Percentiles rank a stretch among this genome's conserved stretches.
Evolutionary conservation across 495 filamentous ascomycete genomes (phyloP).

Genomic region (Trichodelitschia bisporula): DNA sequence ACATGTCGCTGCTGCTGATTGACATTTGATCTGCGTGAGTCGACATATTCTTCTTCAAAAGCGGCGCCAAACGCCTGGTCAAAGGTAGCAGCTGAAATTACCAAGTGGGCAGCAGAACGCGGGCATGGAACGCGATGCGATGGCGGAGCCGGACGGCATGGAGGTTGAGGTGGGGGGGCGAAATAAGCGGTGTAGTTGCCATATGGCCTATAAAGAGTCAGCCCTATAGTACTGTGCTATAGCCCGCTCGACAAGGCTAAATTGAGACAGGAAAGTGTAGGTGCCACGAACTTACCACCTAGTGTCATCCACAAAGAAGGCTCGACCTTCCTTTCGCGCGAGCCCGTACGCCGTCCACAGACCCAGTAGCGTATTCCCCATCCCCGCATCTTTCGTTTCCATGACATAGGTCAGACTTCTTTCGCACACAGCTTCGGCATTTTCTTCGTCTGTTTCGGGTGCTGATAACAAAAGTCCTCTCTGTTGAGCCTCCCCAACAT

Average conservation of each 20-base stretch:
- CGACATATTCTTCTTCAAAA: conserved; percentile 26
- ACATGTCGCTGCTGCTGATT: conserved; percentile 29
- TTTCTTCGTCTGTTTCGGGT: conserved; percentile 9
- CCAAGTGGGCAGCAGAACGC: conserved; percentile 36
- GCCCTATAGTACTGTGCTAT: too few species aligned
- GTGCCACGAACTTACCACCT: conserved; percentile 25
- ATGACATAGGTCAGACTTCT: conserved; percentile 44
- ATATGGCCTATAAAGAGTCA: conserved; percentile 24
- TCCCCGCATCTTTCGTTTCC: conserved; percentile 37
- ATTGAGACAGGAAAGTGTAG: conserved; percentile 5
- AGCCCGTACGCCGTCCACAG: conserved; percentile 57
- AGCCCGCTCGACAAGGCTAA: too few species aligned
- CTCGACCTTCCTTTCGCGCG: conserved; percentile 37
- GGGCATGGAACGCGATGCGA: conserved; percentile 48
- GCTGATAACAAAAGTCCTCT: conserved; percentile 26
- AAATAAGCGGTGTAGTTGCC: conserved; percentile 45
- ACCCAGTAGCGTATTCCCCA: conserved; percentile 44
- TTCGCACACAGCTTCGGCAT: conserved; percentile 24
- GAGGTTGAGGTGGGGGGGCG: conserved; percentile 26
- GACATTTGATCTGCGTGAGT: too few species aligned
- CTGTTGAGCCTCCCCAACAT: conserved; percentile 35
- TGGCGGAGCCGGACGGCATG: conserved; percentile 33
- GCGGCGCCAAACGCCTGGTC: conserved; percentile 28
- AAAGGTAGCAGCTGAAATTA: conserved; percentile 39
- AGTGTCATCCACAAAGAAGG: conserved; percentile 55